Evolutionary conservation across 2,329 filamentous ascomycete genomes (phyloP).

Genomic region (Stagonosporopsis rhizophila): DNA sequence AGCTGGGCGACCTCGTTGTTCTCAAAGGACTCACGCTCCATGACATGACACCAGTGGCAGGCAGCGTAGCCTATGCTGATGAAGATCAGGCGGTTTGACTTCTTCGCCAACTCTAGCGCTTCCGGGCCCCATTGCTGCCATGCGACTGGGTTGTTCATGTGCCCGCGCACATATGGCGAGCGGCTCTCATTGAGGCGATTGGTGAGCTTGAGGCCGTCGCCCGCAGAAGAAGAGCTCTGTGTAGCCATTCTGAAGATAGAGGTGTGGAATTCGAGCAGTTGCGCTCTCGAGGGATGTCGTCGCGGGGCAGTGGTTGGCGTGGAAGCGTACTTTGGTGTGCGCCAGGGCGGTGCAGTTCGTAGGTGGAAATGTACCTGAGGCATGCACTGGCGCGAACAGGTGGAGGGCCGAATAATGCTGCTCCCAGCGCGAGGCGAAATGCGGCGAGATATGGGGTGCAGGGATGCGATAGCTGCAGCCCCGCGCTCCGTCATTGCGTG

Average conservation of each 20-base stretch:
- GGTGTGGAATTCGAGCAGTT: conserved; percentile 35
- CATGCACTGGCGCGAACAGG: conserved; percentile 30
- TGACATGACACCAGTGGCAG: conserved; percentile 91
- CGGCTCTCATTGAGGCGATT: conserved; percentile 68
- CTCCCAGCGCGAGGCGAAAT: conserved; percentile 12
- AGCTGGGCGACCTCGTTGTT: conserved; percentile 80
- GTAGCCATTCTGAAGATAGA: conserved; percentile 42
- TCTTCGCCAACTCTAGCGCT: conserved; percentile 76
- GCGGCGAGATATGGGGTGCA: conserved; percentile 18
- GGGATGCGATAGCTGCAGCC: conserved; percentile 12
- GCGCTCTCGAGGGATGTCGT: conserved; percentile 25
- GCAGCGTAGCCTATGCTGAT: conserved; percentile 94
- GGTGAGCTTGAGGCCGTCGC: conserved; percentile 50
- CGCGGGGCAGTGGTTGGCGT: conserved; percentile 20
- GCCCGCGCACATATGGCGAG: conserved; percentile 74
- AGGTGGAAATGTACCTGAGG: conserved; percentile 39
- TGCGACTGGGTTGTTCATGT: conserved; percentile 81
- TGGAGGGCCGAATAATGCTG: conserved; percentile 8
- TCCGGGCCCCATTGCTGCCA: conserved; percentile 91
- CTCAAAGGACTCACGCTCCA: conserved; percentile 90
- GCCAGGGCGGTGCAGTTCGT: conserved; percentile 20
- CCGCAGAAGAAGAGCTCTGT: conserved; percentile 26
- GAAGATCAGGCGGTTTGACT: conserved; percentile 87
- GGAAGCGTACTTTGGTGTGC: conserved; percentile 1
- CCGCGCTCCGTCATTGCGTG: conserved; percentile 15